A percentile compares a stretch with the other conserved stretches of the same genome.
Evolutionary conservation across 495 filamentous ascomycete species (phyloP).

Genomic region (Daldinia vernicosa): DNA sequence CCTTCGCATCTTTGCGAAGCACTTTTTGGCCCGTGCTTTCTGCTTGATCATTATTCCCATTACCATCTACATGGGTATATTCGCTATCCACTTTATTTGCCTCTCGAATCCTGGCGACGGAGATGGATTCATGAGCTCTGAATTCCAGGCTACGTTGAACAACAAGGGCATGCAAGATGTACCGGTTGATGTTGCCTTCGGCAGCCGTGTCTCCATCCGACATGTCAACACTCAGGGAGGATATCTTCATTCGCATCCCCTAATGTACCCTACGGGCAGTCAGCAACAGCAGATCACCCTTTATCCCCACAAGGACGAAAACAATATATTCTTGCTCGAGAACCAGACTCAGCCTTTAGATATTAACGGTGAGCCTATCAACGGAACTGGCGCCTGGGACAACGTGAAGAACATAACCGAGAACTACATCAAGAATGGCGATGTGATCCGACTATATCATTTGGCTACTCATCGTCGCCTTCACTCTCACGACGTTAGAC

Average conservation of each 20-base stretch:
- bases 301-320: conserved; percentile 98
- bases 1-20: conserved; percentile 89
- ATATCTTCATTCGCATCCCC: conserved; percentile 93
- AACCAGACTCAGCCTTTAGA: conserved; percentile 94
- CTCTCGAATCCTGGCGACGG: conserved; percentile 94
- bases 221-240: conserved; percentile 98
- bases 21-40: conserved; percentile 90
- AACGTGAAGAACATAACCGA: conserved; percentile 64
- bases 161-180: conserved; percentile 96
- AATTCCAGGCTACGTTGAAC: conserved; percentile 97
- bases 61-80: conserved; percentile 93
- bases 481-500: conserved; percentile 96
- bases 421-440: conserved; percentile 79
- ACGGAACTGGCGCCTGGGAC: conserved; percentile 86
- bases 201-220: conserved; percentile 84
- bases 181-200: conserved; percentile 88
- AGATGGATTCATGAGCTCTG: conserved; percentile 99
- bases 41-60: conserved; percentile 91
- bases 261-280: conserved; percentile 97
- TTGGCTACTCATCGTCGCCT: conserved; percentile 82
- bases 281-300: conserved; percentile 99
- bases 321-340: conserved; percentile 92
- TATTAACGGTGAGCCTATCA: conserved; percentile 74
- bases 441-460: conserved; percentile 84
- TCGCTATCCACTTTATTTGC: conserved; percentile 93